Evolutionary conservation across 1,284 basidiomycete genomes (phyloP), one percentile per base, ranked within the genome.

Genomic region (Ustilago shanxiensis): DNA sequence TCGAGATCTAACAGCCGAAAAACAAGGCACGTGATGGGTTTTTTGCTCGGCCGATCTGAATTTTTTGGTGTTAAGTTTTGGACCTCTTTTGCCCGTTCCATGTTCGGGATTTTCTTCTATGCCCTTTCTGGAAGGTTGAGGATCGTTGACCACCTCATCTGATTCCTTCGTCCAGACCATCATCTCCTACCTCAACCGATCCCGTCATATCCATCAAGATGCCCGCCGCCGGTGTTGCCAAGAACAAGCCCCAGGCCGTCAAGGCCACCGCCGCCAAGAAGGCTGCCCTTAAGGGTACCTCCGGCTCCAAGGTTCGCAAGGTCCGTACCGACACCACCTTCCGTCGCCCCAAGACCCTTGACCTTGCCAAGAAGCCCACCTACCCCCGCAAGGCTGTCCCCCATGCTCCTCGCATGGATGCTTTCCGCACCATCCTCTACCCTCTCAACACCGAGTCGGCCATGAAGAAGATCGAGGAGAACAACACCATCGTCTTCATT

Each of bases 401-500:
- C 65, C 95, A 98, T 90, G 92, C 91, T n/a, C 95, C 95, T 47
- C 90, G 96, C 82, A 95, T 98, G 93, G 97, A 99, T 87, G 93
- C 96, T 87, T 96, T 92, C 91, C 90, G 94, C 88, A 95, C 93
- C 59, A 94, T 98, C 86, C 91, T 95, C 73, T 93, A 88, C 88
- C 89, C 89, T 39, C 86, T 90, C 77, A 89, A 89, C 88, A 90
- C 89, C 72, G 89, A 89, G 87, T 87, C 86, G 41, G 88, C 89
- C 77, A 89, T 89, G 88, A 89, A 89, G 84, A 98, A 99, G 92
- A 98, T 99, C 80, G 96, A 99, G 90, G 96, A 98, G 88, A 92
- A 98, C 90, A 99, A 99, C 90, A 98, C 96, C 50, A 91, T 99
- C 70, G 95, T 98, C 74, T 98, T 98, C 90, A 93, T 98, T 80